Evolutionary conservation across 805 yeast genomes (phyloP), one percentile per base, ranked within the genome.

Genomic region (Torulaspora quercuum): DNA sequence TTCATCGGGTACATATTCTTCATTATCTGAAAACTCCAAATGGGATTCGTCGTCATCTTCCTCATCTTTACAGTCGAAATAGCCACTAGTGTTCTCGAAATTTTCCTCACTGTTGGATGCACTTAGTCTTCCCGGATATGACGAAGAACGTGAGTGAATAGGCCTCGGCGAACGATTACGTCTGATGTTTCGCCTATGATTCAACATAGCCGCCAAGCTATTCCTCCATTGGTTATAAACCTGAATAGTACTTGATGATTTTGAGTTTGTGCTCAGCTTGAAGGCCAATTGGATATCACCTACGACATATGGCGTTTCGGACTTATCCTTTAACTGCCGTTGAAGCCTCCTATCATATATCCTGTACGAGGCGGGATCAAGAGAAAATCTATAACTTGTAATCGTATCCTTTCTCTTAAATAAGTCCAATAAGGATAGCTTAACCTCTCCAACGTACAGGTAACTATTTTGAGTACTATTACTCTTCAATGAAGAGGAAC

Each of bases 391-490:
- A 26, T 49, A 53, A 29, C 49, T 41, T n/a, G 44, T 42, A 7
- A 37, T 28, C 8, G 39, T 39, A 24, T 46, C 47, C 27, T 40
- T 41, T 7, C 41, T 37, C 25, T 46, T 49, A 39, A 59, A 59
- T 9, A 59, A 20, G n/a, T 54, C 55, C 15, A 52, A 33, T 5
- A 59, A 25, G 3, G 60, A 53, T 7, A 59, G 8, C 46, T 49
- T 55, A 2, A 49, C 50, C 39, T 59, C 64, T 10, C 63, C 64
- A 8, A 59, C 38, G 21, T 59, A 59, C 16, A 59, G 36, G 34
- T 54, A 57, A 24, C 38, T 42, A 9, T 39, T 38, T 13, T 39
- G 31, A 6, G 33, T 33, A 10, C 37, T 31, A 19, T 15, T 14
- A 13, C 25, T 23, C 10, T 24, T 23, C n/a, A n/a, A n/a, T 5